Evolutionary conservation across 2,329 filamentous ascomycete species (phyloP), one percentile per base, ranked within the genome.

Genomic region (Neonectria neomacrospora): DNA sequence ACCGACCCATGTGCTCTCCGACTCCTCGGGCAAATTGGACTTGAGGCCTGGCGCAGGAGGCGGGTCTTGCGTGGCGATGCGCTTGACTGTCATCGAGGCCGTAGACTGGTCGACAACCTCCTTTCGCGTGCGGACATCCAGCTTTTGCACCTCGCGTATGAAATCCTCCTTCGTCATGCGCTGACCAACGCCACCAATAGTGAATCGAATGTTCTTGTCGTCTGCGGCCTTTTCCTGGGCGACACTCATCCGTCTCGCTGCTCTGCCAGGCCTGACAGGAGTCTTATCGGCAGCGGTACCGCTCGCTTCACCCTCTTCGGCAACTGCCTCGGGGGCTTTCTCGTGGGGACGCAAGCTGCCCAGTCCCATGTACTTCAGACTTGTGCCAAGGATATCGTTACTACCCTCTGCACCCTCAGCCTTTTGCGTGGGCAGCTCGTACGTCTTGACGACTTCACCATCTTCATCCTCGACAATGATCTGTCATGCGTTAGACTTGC

Each of bases 391-490:
- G 18, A 79, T 65, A 45, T 78, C 79, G 18, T 70, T 76, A 18
- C 78, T 80, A 16, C 74, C 74, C 12, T 82, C 80, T 0, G 69
- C 65, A 18, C 44, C 42, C 5, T 67, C 70, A 1, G 54, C 63
- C 66, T 84, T 87, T 26, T 86, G 78, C 0, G 84, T 80, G 1
- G 91, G 90, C 28, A 95, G 85, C 67, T 94, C 90, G 74, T 94
- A 94, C 60, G 92, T 89, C 80, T 94, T 94, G 75, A 96, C 86
- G 32, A 96, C 93, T 75, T 96, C 93, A 45, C 92, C 92, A 70
- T 94, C 90, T 76, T 92, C 91, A 66, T 96, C 92, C 79, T 96
- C 92, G 16, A 96, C 91, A 74, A 96, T 95, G 67, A 96, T 93
- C 81, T 92, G 18, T 55, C 12, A 1, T 11, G n/a, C 14, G 71